Evolutionary conservation across 495 filamentous ascomycete genomes (phyloP).

Genomic region (Xylaria grammica): DNA sequence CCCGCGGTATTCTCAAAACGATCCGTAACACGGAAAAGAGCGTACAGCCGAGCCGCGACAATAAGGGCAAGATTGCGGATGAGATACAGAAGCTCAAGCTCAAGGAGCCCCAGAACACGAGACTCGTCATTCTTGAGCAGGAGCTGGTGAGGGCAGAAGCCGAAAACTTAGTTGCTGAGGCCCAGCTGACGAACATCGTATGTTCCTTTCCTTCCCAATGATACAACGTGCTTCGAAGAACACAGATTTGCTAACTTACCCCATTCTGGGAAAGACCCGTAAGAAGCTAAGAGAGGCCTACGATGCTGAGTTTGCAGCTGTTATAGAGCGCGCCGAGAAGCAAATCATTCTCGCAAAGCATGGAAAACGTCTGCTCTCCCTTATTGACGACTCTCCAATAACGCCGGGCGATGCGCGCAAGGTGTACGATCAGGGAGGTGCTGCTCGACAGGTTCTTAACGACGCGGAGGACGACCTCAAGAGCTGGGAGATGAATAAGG

Average conservation of each 20-base stretch:
- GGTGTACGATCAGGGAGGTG: conserved; percentile 64
- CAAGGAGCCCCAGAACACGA: conserved; percentile 81
- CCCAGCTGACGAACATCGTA: conserved; percentile 93
- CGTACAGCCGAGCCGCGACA: conserved; percentile 89
- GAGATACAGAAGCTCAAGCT: conserved; percentile 88
- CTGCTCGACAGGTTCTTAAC: conserved; percentile 83
- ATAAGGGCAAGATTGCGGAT: conserved; percentile 81
- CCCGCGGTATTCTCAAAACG: conserved; percentile 77
- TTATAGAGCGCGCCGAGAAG: conserved; percentile 95
- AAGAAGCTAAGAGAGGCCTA: conserved; percentile 94
- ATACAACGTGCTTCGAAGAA: background rate
- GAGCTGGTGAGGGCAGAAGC: conserved; percentile 95
- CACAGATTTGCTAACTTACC: conserved; percentile 21
- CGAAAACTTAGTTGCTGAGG: conserved; percentile 93
- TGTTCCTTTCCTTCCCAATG: conserved; percentile 26
- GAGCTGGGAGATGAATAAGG: conserved; percentile 63
- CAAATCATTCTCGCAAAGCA: conserved; percentile 91
- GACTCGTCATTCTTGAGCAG: conserved; percentile 84
- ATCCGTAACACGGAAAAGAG: conserved; percentile 90
- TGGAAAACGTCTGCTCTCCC: conserved; percentile 79
- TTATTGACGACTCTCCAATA: conserved; percentile 89
- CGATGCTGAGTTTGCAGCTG: conserved; percentile 80
- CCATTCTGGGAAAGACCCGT: conserved; percentile 64
- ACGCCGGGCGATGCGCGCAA: conserved; percentile 80
- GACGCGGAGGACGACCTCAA: conserved; percentile 89